Evolutionary conservation across 2,329 filamentous ascomycete genomes (phyloP).

Genomic region (Fusarium transvaalense): DNA sequence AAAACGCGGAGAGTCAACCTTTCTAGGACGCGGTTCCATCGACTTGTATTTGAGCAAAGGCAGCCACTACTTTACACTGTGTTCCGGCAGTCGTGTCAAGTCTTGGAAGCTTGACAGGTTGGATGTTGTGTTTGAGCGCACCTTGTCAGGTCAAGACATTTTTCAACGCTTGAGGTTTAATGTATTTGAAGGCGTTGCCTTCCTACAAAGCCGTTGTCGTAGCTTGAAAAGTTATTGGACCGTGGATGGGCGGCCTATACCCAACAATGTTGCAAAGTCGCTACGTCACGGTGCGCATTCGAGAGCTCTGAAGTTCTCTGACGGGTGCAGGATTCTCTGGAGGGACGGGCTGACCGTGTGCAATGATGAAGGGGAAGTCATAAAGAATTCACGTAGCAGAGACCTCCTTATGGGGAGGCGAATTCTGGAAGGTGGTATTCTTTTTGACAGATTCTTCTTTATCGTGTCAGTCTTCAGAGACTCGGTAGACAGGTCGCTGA

Average conservation of each 20-base stretch:
- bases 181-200: not conserved
- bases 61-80: not conserved
- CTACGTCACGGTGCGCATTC: not conserved
- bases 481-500: not conserved
- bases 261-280: not conserved
- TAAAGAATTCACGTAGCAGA: too few relatives aligned
- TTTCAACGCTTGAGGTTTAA: too few relatives aligned
- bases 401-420: too few relatives aligned
- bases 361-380: not conserved
- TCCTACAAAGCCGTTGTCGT: not conserved
- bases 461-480: not conserved
- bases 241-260: constrained; percentile 3
- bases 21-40: not conserved
- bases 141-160: too few relatives aligned
- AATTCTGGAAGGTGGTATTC: too few relatives aligned
- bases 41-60: not conserved
- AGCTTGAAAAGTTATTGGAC: constrained; percentile 1
- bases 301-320: not conserved
- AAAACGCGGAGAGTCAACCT: constrained; percentile 5
- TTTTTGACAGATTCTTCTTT: too few relatives aligned
- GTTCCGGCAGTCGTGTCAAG: not conserved
- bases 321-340: not conserved
- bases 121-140: not conserved
- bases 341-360: not conserved
- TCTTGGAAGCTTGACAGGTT: constrained; percentile 17